Base-by-base conservation (phyloP, 2,329 filamentous ascomycete species). In the Diaporthe sp. region DNA sequence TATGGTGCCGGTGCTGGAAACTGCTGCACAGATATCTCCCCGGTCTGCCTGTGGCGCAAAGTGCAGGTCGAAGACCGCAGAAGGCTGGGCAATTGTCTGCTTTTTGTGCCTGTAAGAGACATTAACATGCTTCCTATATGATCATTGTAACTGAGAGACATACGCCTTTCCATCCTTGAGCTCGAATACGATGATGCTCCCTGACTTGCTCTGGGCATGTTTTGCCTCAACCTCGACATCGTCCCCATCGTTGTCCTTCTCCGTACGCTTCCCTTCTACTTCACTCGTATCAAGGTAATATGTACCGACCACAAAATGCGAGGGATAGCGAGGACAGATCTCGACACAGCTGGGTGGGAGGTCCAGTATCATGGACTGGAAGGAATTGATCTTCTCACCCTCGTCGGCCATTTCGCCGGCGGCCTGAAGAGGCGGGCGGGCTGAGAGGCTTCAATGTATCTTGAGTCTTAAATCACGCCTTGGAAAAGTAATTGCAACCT, bases 11-110 rank as follows among this genome's bases (percentile, higher is more conserved):
- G 93, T 94, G 77, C 95, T 98, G 1, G 94, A 94, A 12, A 95
- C 94, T 4, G 93, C 91, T 13, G 92, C 95, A 72, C 98, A 88
- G 4, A 94, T 84, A 42, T 88, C 87, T 68, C 84, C 85, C 10
- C 80, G 80, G 72, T 87, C 82, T 2, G 80, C 78, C 71, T 84
- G 81, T 1, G 90, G 91, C 76, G 93, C 91, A 83, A 98, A 98
- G 79, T 96, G 94, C 42, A 98, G 86, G 82, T 98, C 96, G 72
- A 98, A 89, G 39, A 98, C 89, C 8, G 95, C 96, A 71, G 92
- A 95, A 5, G 92, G 89, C 31, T 94, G 91, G 7, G 86, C 80
- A 6, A 92, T 78, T 1, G 89, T 92, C 80, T 94, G 90, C 6
- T 93, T 80, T 74, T 89, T 85, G 2, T 83, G 83, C 79, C 92